phyloP scores from a whole-genome alignment of 306 rosid species.

The Vigna mungo region DNA sequence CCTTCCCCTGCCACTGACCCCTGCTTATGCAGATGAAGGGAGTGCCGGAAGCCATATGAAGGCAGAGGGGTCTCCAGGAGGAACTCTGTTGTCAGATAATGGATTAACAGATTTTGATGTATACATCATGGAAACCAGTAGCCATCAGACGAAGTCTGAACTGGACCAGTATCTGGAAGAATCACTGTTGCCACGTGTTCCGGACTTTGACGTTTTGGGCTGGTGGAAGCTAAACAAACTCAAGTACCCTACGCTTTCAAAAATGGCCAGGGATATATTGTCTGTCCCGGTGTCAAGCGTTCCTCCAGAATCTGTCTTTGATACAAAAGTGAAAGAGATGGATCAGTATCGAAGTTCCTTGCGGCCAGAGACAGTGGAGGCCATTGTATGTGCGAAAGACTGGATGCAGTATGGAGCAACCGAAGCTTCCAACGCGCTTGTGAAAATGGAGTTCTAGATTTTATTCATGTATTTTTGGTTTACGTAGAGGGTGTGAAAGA shows the following conservation, averaged over 20 bases:
- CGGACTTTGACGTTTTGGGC: slow-evolving; percentile 80
- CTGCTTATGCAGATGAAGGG: slow-evolving; percentile 82
- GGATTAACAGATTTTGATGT: slow-evolving; percentile 91
- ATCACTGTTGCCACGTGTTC: slow-evolving; percentile 79
- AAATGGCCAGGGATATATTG: slow-evolving; percentile 89
- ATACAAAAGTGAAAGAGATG: slow-evolving; percentile 67
- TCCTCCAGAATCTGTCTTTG: slow-evolving; percentile 67
- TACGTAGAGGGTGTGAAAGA: not conserved
- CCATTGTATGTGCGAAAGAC: slow-evolving; percentile 90
- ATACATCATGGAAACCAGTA: slow-evolving; percentile 89
- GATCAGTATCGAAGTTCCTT: slow-evolving; percentile 77
- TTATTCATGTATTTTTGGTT: not conserved
- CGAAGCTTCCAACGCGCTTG: slow-evolving; percentile 58
- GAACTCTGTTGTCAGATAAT: slow-evolving; percentile 65
- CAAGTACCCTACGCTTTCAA: slow-evolving; percentile 93
- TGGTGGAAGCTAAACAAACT: slow-evolving; percentile 96
- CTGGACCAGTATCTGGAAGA: slow-evolving; percentile 92
- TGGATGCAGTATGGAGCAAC: slow-evolving; percentile 77
- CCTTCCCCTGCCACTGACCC: slow-evolving; percentile 88
- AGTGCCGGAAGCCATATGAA: slow-evolving; percentile 41
- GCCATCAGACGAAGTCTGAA: slow-evolving; percentile 89
- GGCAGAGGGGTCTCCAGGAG: slow-evolving; percentile 62
- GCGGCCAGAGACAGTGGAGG: slow-evolving; percentile 90
- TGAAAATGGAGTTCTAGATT: slow-evolving; percentile 69
- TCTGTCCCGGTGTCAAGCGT: slow-evolving; percentile 75